These are phyloP conservation scores for Diaporthe caulivora DNA, from an alignment of 2,329 filamentous ascomycete genomes.

Conservation along the genomic window DNA sequence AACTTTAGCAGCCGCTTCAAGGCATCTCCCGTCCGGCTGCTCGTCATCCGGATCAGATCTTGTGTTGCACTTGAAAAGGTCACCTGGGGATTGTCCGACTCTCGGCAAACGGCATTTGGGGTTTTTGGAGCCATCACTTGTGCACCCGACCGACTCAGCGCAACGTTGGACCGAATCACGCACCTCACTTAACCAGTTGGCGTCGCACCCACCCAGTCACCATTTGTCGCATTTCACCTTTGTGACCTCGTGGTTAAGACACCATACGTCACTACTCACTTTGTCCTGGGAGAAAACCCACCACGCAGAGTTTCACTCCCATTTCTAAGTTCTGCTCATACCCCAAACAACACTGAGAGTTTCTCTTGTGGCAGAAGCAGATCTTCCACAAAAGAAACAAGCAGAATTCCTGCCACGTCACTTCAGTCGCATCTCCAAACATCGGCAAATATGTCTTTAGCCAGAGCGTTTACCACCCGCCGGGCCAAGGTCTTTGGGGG, in stretches of 20 bases:
- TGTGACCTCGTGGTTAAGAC: conserved; percentile 31
- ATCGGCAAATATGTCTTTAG: conserved; percentile 57
- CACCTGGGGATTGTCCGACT: conserved; percentile 33
- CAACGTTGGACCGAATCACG: conserved; percentile 31
- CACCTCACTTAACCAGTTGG: conserved; percentile 19
- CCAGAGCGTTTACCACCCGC: conserved; percentile 79
- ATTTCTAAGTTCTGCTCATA: conserved; percentile 5
- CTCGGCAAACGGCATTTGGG: conserved; percentile 34
- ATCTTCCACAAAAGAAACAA: neutral
- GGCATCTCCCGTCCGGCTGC: neutral
- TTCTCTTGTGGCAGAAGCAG: neutral
- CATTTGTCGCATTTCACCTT: conserved; percentile 23
- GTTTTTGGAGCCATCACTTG: conserved; percentile 30
- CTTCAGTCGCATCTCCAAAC: neutral
- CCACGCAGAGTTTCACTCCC: neutral
- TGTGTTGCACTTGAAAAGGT: conserved; percentile 36
- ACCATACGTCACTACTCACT: conserved; percentile 34
- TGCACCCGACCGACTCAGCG: conserved; percentile 35
- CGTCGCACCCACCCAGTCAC: conserved; percentile 34
- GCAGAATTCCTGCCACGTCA: neutral
- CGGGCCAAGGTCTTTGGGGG: conserved; percentile 66
- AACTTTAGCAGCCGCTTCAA: neutral
- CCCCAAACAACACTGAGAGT: neutral
- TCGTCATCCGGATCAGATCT: conserved; percentile 8
- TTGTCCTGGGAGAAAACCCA: neutral